Base-by-base conservation (phyloP, 2,329 filamentous ascomycete species). In the Fusarium decemcellulare region DNA sequence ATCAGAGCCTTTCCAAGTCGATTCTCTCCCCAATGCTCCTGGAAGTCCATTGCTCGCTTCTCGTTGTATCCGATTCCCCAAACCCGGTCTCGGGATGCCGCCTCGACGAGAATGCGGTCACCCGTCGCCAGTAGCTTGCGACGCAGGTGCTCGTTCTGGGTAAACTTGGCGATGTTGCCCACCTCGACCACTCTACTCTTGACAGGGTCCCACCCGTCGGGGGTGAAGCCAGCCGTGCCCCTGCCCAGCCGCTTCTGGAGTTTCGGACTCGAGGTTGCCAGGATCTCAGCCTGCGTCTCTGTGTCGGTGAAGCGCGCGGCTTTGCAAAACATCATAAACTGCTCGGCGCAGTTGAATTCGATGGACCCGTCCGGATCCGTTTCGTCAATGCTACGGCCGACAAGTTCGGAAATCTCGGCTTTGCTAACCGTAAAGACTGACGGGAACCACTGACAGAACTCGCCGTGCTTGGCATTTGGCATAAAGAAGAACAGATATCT, bases 321-420 rank as follows among this genome's bases (percentile, higher is more conserved):
- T 71, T 82, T 81, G 75, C 78, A 79, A 67, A 77, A 81, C 81
- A 81, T 82, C 79, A 82, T 82, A 68, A 80, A 82, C 60, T 82
- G 80, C 66, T 82, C 80, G 6, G 77, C 77, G 55, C 77, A 80
- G 58, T 61, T 70, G 68, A 82, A 81, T 5, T 67, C 72, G 56
- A 80, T 72, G 50, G 52, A 16, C 6, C 54, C 53, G 5, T 58
- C 51, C 7, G 66, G 61, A 16, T 55, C 61, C 14, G 47, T n/a
- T 9, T 53, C 59, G 51, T 71, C 66, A 16, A 74, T 55, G 4
- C 64, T 50, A 16, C 75, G 72, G n/a, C 71, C 76, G 37, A 78
- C 63, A 1, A 81, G 67, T 2, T 56, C 43, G 7, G 71, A 73
- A 32, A 79, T 79, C 11, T 76, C 63, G 2, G 55, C 57, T 36